Evolutionary conservation across 106 monocot genomes (phyloP).

Genomic region (Platanthera zijinensis): DNA sequence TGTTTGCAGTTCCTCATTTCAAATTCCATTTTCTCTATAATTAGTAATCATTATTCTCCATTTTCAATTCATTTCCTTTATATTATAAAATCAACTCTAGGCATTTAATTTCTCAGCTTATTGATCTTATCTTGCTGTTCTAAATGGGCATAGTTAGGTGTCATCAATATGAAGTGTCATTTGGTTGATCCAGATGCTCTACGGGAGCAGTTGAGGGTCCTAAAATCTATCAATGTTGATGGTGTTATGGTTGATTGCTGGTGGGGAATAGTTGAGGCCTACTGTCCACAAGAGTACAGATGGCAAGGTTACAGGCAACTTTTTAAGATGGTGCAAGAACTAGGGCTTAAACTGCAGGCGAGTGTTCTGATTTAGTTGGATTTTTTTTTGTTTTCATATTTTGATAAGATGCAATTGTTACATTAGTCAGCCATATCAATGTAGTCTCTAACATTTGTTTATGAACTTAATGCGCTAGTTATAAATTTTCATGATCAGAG

Average conservation of each 20-base stretch:
- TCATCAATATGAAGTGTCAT: slow-evolving; percentile 68
- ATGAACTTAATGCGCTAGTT: not conserved
- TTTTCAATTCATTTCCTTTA: not conserved
- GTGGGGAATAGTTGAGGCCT: slow-evolving; percentile 92
- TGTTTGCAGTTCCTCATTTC: not conserved
- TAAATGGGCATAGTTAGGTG: slow-evolving; percentile 44
- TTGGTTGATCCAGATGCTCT: slow-evolving; percentile 70
- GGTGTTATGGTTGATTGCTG: slow-evolving; percentile 95
- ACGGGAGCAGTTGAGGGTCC: slow-evolving; percentile 39
- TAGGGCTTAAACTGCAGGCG: slow-evolving; percentile 88
- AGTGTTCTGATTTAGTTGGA: not conserved
- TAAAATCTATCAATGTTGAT: slow-evolving; percentile 75
- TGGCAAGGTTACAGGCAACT: slow-evolving; percentile 78
- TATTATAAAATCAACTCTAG: not conserved
- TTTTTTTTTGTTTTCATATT: not conserved
- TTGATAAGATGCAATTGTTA: not conserved
- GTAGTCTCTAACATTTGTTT: not conserved
- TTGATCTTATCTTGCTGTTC: slow-evolving; percentile 1
- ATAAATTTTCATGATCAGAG: slow-evolving; percentile 1
- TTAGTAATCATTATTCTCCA: not conserved
- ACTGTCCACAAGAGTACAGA: slow-evolving; percentile 62
- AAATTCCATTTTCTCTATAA: not conserved
- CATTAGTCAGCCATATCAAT: not conserved
- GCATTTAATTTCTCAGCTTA: not conserved
- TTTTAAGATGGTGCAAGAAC: slow-evolving; percentile 60